phyloP scores from a whole-genome alignment of 2,329 filamentous ascomycete genomes.

The Aspergillus sp. region DNA sequence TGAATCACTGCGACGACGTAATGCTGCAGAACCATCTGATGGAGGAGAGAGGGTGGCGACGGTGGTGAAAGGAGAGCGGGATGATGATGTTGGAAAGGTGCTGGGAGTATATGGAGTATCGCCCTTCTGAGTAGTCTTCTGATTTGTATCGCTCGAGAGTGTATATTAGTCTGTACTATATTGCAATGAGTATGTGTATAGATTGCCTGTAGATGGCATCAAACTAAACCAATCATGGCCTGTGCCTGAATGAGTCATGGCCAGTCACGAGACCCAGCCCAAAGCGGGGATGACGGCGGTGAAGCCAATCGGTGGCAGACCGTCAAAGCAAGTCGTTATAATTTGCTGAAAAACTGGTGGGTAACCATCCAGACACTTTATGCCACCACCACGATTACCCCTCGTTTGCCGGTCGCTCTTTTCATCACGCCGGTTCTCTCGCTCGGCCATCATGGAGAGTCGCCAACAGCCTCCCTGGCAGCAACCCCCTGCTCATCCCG shows the following conservation, averaged over 20 bases:
- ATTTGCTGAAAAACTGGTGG: not conserved
- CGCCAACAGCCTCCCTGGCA: constrained; percentile 51
- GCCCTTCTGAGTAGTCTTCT: constrained; percentile 3
- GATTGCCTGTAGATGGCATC: no score
- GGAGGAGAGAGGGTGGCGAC: constrained; percentile 13
- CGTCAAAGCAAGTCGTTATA: not conserved
- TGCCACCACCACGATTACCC: constrained; percentile 9
- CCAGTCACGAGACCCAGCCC: not conserved
- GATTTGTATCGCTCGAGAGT: no score
- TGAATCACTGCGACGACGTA: constrained; percentile 16
- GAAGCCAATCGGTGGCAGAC: not conserved
- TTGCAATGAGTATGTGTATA: no score
- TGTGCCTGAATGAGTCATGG: not conserved
- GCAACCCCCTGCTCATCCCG: constrained; percentile 37
- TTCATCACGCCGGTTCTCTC: constrained; percentile 4
- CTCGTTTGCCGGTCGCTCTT: not conserved
- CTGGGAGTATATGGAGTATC: constrained; percentile 16
- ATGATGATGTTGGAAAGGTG: constrained; percentile 42
- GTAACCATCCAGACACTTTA: not conserved
- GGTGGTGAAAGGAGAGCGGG: constrained; percentile 35
- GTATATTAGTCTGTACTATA: no score
- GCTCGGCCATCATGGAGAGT: constrained; percentile 11
- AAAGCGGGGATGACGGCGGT: constrained; percentile 6
- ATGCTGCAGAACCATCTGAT: constrained; percentile 20
- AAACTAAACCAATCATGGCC: no score